These are phyloP conservation scores for Trametes sp. DNA, from an alignment of 1,284 basidiomycete species.

Conservation along the genomic window DNA sequence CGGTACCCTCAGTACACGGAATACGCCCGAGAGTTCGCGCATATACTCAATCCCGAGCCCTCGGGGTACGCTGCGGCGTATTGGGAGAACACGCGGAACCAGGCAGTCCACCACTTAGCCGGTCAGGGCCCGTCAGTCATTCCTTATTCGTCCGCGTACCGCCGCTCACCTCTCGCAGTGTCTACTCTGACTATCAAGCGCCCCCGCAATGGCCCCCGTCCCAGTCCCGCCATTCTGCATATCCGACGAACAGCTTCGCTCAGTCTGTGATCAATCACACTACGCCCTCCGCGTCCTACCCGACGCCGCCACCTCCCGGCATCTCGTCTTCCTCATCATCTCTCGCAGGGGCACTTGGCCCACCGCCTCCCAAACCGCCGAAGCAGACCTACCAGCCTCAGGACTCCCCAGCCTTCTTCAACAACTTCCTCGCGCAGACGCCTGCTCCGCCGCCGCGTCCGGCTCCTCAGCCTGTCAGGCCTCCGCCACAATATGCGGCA, in stretches of 20 bases:
- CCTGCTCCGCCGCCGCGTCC: constrained; percentile 42
- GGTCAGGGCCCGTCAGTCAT: constrained; percentile 49
- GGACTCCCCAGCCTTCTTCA: constrained; percentile 68
- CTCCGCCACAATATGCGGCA: constrained; percentile 1
- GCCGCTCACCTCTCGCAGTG: constrained; percentile 20
- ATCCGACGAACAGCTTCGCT: constrained; percentile 61
- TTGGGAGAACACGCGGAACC: constrained; percentile 61
- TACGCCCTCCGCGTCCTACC: constrained; percentile 64
- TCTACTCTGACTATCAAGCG: constrained; percentile 34
- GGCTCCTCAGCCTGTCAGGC: constrained; percentile 6
- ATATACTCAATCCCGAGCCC: constrained; percentile 51
- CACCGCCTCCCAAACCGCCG: constrained; percentile 46
- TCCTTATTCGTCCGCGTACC: not conserved
- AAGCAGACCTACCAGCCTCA: constrained; percentile 52
- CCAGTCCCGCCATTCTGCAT: constrained; percentile 49
- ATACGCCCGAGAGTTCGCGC: constrained; percentile 60
- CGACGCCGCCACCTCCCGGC: constrained; percentile 71
- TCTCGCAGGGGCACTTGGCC: constrained; percentile 73
- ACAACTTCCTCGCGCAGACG: constrained; percentile 66
- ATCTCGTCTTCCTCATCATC: constrained; percentile 73
- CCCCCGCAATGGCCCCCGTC: constrained; percentile 44
- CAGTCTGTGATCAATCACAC: constrained; percentile 69
- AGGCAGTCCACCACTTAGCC: constrained; percentile 58
- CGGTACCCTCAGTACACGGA: constrained; percentile 63
- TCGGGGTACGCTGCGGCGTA: constrained; percentile 53